Percentiles rank a stretch among this genome's conserved stretches.
phyloP scores from a whole-genome alignment of 441 rosid genomes.

The Syzygium syzygioides region DNA sequence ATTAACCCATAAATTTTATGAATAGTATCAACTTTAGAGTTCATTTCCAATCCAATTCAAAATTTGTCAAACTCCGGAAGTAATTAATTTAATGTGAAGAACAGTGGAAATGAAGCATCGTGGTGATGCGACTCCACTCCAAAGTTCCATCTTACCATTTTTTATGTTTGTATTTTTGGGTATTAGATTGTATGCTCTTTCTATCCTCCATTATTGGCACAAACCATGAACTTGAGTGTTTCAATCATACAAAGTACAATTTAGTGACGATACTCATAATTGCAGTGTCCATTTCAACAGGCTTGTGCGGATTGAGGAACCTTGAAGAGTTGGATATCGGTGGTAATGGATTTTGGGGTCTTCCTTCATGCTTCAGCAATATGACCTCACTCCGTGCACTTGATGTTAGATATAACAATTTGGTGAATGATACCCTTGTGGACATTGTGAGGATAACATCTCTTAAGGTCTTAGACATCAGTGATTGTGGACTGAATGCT shows the following conservation, averaged over 20 bases:
- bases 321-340: neutral
- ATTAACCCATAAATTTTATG: neutral
- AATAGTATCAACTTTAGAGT: neutral
- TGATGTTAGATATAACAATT: fast-evolving
- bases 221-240: neutral
- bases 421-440: neutral
- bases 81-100: too few relatives aligned
- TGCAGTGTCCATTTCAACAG: neutral
- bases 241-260: neutral
- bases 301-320: neutral
- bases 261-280: neutral
- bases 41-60: neutral
- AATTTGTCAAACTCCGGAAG: neutral
- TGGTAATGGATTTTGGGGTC: neutral
- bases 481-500: too few relatives aligned
- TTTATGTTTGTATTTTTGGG: too few relatives aligned
- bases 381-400: neutral
- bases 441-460: too few relatives aligned
- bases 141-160: too few relatives aligned
- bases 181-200: too few relatives aligned
- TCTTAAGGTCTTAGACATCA: too few relatives aligned
- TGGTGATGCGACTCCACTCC: too few relatives aligned
- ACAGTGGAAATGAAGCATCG: too few relatives aligned
- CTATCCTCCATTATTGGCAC: neutral
- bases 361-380: neutral